These are phyloP conservation scores for Penicillium pancosmium DNA, from an alignment of 495 filamentous ascomycete species.

Conservation along the genomic window DNA sequence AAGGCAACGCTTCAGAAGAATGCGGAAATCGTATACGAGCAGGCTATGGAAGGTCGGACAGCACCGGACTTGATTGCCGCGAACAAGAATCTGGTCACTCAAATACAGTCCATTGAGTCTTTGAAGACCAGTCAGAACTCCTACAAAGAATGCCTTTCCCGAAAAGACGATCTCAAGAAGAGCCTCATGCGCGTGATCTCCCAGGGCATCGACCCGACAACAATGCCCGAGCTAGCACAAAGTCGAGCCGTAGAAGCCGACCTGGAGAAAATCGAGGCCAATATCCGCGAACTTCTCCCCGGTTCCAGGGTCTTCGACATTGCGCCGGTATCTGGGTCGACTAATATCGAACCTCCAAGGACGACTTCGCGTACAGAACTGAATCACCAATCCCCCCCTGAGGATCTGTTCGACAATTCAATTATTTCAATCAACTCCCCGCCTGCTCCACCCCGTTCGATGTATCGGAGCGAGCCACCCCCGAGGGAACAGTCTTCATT, in stretches of 20 bases:
- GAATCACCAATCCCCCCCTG: not conserved
- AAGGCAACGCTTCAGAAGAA: constrained; percentile 38
- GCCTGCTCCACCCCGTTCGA: not conserved
- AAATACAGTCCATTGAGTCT: constrained; percentile 38
- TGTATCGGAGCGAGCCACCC: not conserved
- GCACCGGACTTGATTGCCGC: constrained; percentile 41
- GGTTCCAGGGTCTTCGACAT: constrained; percentile 24
- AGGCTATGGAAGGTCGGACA: constrained; percentile 44
- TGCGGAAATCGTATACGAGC: constrained; percentile 41
- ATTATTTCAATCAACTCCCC: not conserved
- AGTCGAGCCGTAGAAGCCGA: constrained; percentile 39
- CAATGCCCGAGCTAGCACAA: constrained; percentile 40
- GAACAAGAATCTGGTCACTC: constrained; percentile 37
- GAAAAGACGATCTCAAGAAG: constrained; percentile 37
- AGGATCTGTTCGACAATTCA: not conserved
- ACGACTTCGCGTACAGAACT: not conserved
- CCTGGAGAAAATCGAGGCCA: constrained; percentile 34
- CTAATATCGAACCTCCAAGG: not conserved
- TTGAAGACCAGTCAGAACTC: constrained; percentile 32
- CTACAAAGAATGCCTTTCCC: constrained; percentile 29
- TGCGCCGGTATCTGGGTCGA: not conserved
- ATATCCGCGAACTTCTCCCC: constrained; percentile 35
- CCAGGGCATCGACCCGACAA: constrained; percentile 38
- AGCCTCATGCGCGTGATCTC: constrained; percentile 37
- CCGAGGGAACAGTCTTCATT: not conserved